These are phyloP conservation scores for Iodosphaeria phyllophila DNA, from an alignment of 2,329 filamentous ascomycete genomes.

Conservation along the genomic window DNA sequence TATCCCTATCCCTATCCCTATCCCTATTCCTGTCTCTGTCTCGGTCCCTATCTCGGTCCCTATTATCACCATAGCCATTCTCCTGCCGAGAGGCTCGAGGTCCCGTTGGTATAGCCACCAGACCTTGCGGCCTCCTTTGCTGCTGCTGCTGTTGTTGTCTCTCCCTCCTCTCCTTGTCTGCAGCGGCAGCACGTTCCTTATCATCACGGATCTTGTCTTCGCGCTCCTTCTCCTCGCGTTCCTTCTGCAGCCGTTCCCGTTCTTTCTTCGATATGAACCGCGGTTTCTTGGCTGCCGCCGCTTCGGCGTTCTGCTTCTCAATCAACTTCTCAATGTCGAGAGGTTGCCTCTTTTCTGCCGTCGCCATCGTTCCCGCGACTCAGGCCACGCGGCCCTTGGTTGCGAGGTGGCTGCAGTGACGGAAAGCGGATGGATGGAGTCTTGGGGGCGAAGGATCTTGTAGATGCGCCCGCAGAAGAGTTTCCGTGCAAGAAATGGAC, in stretches of 20 bases:
- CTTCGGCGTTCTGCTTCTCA: constrained; percentile 68
- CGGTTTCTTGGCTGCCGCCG: constrained; percentile 70
- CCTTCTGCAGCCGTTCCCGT: constrained; percentile 52
- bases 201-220: constrained; percentile 12
- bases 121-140: constrained; percentile 7
- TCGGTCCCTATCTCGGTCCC: constrained; percentile 13
- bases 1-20: constrained; percentile 19
- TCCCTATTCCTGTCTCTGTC: constrained; percentile 21
- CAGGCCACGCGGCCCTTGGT: too few species aligned
- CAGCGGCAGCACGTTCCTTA: too few species aligned
- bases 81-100: constrained; percentile 10
- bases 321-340: constrained; percentile 76
- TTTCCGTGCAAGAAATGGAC: too few species aligned
- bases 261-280: constrained; percentile 64
- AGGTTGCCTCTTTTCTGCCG: constrained; percentile 20
- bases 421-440: too few species aligned
- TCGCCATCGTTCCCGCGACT: too few species aligned
- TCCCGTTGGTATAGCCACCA: too few species aligned
- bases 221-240: constrained; percentile 46
- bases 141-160: constrained; percentile 12
- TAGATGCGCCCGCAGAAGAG: too few species aligned
- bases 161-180: constrained; percentile 28
- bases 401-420: constrained; percentile 3
- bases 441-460: too few species aligned
- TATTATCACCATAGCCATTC: constrained; percentile 25